Evolutionary conservation across 805 yeast genomes (phyloP).

Genomic region (Hanseniaspora thailandica): DNA sequence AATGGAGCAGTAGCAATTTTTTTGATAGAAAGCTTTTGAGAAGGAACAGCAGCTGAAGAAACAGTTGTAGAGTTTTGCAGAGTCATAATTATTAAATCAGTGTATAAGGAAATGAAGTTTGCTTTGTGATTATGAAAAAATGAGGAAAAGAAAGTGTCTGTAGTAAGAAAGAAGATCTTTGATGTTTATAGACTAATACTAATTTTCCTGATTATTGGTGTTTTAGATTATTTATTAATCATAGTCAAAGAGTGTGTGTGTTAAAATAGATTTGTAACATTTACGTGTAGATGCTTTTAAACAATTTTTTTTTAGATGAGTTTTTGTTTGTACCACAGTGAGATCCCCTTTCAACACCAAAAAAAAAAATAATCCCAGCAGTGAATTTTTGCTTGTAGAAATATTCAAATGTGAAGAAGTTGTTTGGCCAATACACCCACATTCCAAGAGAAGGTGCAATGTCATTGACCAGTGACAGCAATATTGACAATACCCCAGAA

Average conservation of each 20-base stretch:
- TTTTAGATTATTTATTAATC: neutral
- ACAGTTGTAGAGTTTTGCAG: neutral
- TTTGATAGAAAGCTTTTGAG: constrained; percentile 16
- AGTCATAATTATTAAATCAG: neutral
- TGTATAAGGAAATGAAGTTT: neutral
- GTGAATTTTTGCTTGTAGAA: too few species aligned
- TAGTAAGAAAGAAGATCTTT: neutral
- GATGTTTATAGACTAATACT: neutral
- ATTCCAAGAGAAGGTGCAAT: too few species aligned
- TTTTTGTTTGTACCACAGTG: too few species aligned
- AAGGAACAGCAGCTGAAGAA: neutral
- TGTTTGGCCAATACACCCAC: too few species aligned
- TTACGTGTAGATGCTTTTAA: neutral
- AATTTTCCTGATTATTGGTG: neutral
- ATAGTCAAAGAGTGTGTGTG: neutral
- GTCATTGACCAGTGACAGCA: too few species aligned
- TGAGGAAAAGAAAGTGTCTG: neutral
- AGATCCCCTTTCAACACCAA: too few species aligned
- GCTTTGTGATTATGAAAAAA: neutral
- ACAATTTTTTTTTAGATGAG: too few species aligned
- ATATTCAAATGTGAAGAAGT: neutral
- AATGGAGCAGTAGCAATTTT: constrained; percentile 58
- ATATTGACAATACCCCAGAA: too few species aligned
- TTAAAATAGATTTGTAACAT: neutral
- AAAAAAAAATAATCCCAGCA: too few species aligned